Evolutionary conservation across 345 rosid species (phyloP), one percentile per base, ranked within the genome.

Genomic region (Boechera retrofracta): DNA sequence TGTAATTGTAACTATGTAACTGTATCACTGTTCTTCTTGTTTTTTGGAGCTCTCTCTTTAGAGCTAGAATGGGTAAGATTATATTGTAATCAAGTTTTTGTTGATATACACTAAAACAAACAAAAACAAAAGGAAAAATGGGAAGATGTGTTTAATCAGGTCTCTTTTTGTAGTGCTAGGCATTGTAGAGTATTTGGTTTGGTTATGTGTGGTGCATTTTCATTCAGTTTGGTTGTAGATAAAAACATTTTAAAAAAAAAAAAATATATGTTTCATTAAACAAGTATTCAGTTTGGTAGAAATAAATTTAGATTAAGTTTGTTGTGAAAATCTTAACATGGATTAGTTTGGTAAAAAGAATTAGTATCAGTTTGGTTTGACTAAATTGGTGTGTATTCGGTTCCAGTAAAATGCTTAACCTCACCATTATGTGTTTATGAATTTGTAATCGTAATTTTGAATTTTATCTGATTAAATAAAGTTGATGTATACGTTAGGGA

Each of bases 401-500:
- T 53, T 53, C 7, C 58, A 4, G 26, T 26, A 11, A 54, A 28
- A 15, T 55, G 16, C 32, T 55, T 6, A 54, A 28, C 36, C 36
- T 55, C 12, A 28, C 16, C 36, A 15, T 55, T 29, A 16, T 31
- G 38, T 31, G 21, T 31, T 10, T 60, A 36, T 60, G 64, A 11
- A 35, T 38, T 7, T 61, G 49, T 24, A 21, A 10, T 61, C 31
- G 28, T 36, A 39, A 5, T 9, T 18, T 4, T 21, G 36, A 55
- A 36, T 16, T 36, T 16, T 35, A 16, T 35, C n/a, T 39, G 32
- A 61, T 21, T 38, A 24, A 39, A 39, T 11, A 39, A 29, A 8
- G 5, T 44, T 63, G 3, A 7, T 60, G 12, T 42, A 26, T 66
- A 5, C 13, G 24, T 67, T 36, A 67, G 63, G 73, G 16, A 71